Conservation (phyloP, 345 rosid genomes). For the Gossypium mustelinum region DNA sequence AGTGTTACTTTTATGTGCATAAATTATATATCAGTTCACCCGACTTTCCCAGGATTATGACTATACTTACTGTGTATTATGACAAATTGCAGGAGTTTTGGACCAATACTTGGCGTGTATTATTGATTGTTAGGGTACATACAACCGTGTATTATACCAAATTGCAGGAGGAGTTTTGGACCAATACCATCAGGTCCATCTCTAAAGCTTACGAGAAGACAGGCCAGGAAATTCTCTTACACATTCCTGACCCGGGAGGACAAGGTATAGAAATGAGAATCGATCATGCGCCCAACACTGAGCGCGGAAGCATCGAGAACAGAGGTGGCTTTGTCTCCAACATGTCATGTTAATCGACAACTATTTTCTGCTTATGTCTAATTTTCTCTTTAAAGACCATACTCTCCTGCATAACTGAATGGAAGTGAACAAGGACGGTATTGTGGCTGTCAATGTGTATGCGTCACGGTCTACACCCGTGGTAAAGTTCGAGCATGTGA, state of each 20-base stretch:
- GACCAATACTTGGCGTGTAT: slow-evolving; percentile 26
- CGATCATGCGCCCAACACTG: slow-evolving; percentile 71
- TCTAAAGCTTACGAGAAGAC: slow-evolving; percentile 56
- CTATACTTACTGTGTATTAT: background rate
- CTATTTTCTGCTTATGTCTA: background rate
- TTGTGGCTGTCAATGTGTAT: too few relatives aligned
- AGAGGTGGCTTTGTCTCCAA: slow-evolving; percentile 20
- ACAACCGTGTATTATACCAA: background rate
- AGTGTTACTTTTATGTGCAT: too few relatives aligned
- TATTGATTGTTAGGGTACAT: too few relatives aligned
- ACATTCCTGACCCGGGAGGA: slow-evolving; percentile 57
- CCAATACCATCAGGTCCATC: slow-evolving; percentile 38
- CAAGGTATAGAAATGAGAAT: slow-evolving; percentile 50
- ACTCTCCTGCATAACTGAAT: background rate
- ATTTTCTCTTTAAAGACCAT: background rate
- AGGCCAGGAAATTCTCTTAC: slow-evolving; percentile 56
- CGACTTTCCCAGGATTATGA: too few relatives aligned
- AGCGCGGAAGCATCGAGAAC: slow-evolving; percentile 54
- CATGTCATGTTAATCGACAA: slow-evolving; percentile 53
- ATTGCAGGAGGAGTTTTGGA: slow-evolving; percentile 60
- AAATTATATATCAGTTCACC: too few relatives aligned
- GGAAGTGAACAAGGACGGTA: background rate
- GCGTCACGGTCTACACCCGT: too few relatives aligned
- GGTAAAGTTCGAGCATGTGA: too few relatives aligned
- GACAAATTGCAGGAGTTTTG: slow-evolving; percentile 43